Base-by-base conservation (phyloP, 805 yeast species). In the Lipomyces yamanashiensis region DNA sequence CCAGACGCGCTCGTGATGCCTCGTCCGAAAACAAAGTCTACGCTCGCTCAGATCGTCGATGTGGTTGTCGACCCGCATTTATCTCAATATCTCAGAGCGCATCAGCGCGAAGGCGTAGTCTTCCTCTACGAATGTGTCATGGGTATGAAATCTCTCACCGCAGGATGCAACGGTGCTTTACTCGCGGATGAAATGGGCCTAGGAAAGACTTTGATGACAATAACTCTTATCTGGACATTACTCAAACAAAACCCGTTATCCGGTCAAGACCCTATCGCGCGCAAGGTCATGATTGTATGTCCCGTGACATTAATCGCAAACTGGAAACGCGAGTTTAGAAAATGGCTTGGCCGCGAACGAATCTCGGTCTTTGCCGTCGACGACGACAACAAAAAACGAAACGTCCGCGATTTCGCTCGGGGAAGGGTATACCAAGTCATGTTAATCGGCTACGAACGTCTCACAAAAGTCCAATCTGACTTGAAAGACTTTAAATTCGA, bases 101-200 rank as follows among this genome's bases (percentile, higher is more conserved):
- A 95, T 76, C 99, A 95, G 74, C 75, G 83, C 13, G 92, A 88
- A 67, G 99, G 97, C 1, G 89, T 93, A 0, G 74, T 77, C 58
- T 95, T 95, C 71, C 77, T 95, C 69, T 90, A 90, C 73, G 88
- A 89, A 61, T 90, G 97, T 70, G 82, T 92, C 1, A 84, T 88
- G 87, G 96, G 96, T 0, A 76, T 82, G 57, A 77, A 82, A 33
- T 81, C 80, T 3, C 76, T 76, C 21, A 77, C 78, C 1, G 83
- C 28, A 28, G 28, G 28, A 28, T 28, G 84, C 0, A 70, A 76
- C 49, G 98, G 99, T 0, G 92, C 93, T 1, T 76, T 95, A 5
- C 75, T 95, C 49, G 99, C 99, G 0, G 99, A 95, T 75, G 98
- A 93, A 71, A 95, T 95, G 99, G 99, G 99, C 0, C 78, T 95